Evolutionary conservation across 176 grass and related monocot species (phyloP).

Genomic region (Aegilops tauschii): DNA sequence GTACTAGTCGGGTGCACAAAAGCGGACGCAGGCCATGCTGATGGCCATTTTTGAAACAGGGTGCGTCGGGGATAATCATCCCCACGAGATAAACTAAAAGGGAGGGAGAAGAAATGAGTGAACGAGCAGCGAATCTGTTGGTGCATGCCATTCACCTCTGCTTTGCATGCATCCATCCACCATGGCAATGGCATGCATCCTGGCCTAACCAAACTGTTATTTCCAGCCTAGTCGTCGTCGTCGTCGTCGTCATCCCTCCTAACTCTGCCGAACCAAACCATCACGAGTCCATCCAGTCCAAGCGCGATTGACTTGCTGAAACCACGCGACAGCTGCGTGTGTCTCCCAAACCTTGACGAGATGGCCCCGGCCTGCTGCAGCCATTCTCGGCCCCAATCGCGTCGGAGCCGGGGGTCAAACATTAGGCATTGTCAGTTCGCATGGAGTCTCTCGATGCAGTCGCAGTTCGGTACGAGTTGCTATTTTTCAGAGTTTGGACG

Average conservation of each 20-base stretch:
- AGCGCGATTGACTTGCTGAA: background rate
- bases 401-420: background rate
- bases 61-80: background rate
- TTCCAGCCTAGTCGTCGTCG: background rate
- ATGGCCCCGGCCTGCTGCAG: no score
- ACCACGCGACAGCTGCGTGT: conserved; percentile 2
- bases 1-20: background rate
- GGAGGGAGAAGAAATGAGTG: no score
- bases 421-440: conserved; percentile 8
- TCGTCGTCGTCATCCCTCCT: background rate
- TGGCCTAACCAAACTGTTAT: background rate
- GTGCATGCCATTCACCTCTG: background rate
- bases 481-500: background rate
- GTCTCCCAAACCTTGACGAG: background rate
- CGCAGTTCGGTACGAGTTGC: background rate
- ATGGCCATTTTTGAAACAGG: background rate
- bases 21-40: background rate
- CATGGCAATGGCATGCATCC: no score
- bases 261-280: conserved; percentile 23
- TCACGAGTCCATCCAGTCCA: background rate
- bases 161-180: background rate
- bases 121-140: background rate
- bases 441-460: background rate
- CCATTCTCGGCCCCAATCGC: background rate
- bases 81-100: background rate